Conservation (phyloP, 371 early-diverging fungal species). For the Lichtheimia ramosa region DNA sequence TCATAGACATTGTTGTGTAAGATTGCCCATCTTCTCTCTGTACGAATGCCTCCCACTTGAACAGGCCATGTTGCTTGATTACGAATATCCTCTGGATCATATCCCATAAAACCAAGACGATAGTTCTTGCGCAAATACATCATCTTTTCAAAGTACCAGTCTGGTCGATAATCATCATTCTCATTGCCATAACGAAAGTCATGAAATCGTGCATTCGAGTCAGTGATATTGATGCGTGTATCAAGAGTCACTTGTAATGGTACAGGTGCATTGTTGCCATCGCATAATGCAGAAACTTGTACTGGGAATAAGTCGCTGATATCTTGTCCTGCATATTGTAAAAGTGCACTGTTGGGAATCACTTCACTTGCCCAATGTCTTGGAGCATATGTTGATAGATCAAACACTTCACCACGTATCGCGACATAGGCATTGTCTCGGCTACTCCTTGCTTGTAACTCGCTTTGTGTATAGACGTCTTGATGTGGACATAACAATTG, state of each 20-base stretch:
- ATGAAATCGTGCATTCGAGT: constrained; percentile 33
- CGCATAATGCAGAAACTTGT: constrained; percentile 65
- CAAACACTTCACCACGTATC: constrained; percentile 76
- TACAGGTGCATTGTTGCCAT: constrained; percentile 34
- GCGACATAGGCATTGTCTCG: constrained; percentile 56
- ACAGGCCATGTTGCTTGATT: constrained; percentile 30
- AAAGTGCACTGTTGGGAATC: constrained; percentile 35
- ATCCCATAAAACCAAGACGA: constrained; percentile 42
- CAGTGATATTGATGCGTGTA: constrained; percentile 42
- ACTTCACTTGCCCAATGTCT: constrained; percentile 55
- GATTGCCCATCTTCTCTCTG: constrained; percentile 45
- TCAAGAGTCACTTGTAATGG: constrained; percentile 37
- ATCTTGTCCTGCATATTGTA: constrained; percentile 72
- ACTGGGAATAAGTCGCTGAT: constrained; percentile 73
- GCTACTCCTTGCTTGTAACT: constrained; percentile 44
- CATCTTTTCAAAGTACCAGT: constrained; percentile 38
- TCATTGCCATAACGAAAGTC: constrained; percentile 22
- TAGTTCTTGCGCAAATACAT: constrained; percentile 25
- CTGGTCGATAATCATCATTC: constrained; percentile 29
- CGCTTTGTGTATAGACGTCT: constrained; percentile 61
- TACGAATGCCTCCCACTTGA: constrained; percentile 39
- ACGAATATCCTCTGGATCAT: constrained; percentile 26
- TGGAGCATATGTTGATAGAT: constrained; percentile 66
- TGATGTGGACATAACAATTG: constrained; percentile 84
- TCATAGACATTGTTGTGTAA: constrained; percentile 46